Base-by-base conservation (phyloP, 2,329 filamentous ascomycete species). In the Dactylellina drechsleri region DNA sequence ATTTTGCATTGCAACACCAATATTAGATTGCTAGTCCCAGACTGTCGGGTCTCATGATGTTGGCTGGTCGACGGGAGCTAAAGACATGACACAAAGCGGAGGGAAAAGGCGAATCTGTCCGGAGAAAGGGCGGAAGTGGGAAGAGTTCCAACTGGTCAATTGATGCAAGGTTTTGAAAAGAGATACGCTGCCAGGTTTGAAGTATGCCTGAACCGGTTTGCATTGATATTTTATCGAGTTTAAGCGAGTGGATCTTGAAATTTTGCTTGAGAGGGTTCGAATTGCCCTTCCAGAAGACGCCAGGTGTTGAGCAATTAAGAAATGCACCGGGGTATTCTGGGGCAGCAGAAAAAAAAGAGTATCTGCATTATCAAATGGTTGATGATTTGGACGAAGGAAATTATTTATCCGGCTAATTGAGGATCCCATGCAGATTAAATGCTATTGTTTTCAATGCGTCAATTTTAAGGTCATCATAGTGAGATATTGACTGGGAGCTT, bases 211-310 rank as follows among this genome's bases (percentile, higher is more conserved):
- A 59, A 52, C 56, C 56, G 36, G 59, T 66, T 65, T 67, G 70
- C 62, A 67, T 49, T 52, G 41, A 54, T 67, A 64, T 67, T 74
- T 62, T 64, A 74, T 67, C 70, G 58, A 60, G 54, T 49, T 40
- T 74, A 74, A 74, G 70, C 64, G 70, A 74, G 70, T 74, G 70
- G 70, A 67, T 74, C 62, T 57, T 67, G 70, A 74, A 66, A 50
- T 20, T 61, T 66, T 52, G 62, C 62, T 67, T 56, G 60, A 58
- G 49, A 50, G 60, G 68, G 70, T 45, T 74, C 62, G 70, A 74
- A 56, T 74, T 74, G 64, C 70, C 70, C 57, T 74, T 74, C 70
- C 64, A 58, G 70, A 66, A 74, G 64, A 67, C 53, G 70, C 70
- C 70, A 74, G 67, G 68, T 58, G 56, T 66, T 73, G 60, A 66